Conservation (phyloP, 768 basidiomycete genomes). For the Phaeotremella skinneri region DNA sequence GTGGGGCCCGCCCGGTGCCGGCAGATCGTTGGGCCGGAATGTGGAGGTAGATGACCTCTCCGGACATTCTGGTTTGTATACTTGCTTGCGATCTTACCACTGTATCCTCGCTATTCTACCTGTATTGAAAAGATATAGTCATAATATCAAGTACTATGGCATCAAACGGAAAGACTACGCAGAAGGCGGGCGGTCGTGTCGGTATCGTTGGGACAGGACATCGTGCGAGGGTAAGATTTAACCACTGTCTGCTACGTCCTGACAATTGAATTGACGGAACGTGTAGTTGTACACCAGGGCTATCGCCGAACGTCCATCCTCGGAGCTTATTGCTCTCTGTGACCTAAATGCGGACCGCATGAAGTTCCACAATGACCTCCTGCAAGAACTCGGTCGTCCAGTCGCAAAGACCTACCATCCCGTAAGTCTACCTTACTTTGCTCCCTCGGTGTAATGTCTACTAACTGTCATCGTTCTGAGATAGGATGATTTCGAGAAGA, state of each 20-base stretch:
- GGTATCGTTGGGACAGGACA: constrained; percentile 43
- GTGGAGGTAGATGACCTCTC: background rate
- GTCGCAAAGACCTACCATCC: constrained; percentile 31
- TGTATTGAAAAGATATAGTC: background rate
- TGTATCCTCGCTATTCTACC: background rate
- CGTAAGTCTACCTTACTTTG: constrained; percentile 14
- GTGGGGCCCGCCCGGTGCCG: background rate
- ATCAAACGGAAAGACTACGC: background rate
- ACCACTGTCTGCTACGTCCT: background rate
- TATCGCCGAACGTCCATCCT: constrained; percentile 55
- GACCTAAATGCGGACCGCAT: constrained; percentile 58
- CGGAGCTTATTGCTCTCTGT: constrained; percentile 56
- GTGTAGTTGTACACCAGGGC: constrained; percentile 58
- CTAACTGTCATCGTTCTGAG: background rate
- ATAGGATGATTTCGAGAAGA: constrained; percentile 55
- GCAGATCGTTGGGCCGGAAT: background rate
- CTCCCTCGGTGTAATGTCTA: background rate
- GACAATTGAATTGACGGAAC: constrained; percentile 9
- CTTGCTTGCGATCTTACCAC: background rate
- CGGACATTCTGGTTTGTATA: background rate
- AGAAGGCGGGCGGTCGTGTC: constrained; percentile 22
- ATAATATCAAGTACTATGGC: background rate
- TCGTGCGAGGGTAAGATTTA: constrained; percentile 36
- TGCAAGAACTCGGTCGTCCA: constrained; percentile 53
- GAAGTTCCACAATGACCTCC: constrained; percentile 55